A percentile compares a stretch with the other conserved stretches of the same genome.
phyloP scores from a whole-genome alignment of 345 rosid species.

The Rhodamnia argentea region DNA sequence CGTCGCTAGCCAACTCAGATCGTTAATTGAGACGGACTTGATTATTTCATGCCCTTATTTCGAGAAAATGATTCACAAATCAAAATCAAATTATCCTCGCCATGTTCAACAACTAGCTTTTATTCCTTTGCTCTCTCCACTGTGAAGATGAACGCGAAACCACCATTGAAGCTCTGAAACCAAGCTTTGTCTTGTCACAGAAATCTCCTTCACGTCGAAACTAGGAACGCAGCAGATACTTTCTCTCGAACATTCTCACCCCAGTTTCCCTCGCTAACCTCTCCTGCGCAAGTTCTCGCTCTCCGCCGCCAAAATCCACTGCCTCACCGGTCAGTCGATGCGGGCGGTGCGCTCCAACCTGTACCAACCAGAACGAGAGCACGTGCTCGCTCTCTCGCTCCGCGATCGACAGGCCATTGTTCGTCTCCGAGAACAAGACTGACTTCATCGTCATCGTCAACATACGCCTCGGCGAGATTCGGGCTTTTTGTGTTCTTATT shows the following conservation, averaged over 20 bases:
- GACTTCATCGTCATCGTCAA: constrained; percentile 52
- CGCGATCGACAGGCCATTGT: constrained; percentile 19
- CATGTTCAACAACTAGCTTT: neutral
- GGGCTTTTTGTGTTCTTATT: neutral
- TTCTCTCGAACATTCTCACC: constrained; percentile 49
- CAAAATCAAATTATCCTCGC: neutral
- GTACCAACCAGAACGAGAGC: constrained; percentile 31
- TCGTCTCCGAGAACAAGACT: constrained; percentile 46
- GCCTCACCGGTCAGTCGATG: constrained; percentile 67
- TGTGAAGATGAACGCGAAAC: neutral
- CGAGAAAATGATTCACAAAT: neutral
- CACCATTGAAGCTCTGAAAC: neutral
- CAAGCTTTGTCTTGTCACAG: neutral
- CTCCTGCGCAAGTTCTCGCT: constrained; percentile 17
- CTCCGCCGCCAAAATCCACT: constrained; percentile 29
- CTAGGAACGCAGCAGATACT: neutral
- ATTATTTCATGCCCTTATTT: too few species aligned
- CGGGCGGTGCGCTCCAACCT: constrained; percentile 49
- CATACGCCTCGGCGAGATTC: constrained; percentile 59
- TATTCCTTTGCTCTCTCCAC: neutral
- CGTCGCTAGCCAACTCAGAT: too few species aligned
- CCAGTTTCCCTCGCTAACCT: constrained; percentile 43
- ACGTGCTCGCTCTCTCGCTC: constrained; percentile 33
- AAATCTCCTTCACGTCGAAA: neutral
- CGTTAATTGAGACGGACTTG: too few species aligned